Conservation (phyloP, 495 filamentous ascomycete genomes). For the Xylaria bambusicola region DNA sequence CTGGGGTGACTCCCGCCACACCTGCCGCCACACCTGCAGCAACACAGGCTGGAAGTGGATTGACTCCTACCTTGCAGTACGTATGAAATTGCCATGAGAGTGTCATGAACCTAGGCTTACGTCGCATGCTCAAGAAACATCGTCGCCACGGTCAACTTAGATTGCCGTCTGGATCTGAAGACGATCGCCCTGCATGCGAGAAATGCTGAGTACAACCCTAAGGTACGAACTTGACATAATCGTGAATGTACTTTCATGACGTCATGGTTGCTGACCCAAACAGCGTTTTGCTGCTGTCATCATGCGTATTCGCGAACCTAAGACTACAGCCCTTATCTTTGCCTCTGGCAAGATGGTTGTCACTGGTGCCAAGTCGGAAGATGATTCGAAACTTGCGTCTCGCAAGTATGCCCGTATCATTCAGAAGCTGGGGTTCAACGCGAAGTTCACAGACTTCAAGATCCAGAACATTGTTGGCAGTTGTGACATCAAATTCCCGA, state of each 20-base stretch:
- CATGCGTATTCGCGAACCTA: conserved; percentile 99
- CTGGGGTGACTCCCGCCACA: conserved; percentile 92
- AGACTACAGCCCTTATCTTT: conserved; percentile 97
- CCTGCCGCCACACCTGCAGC: conserved; percentile 91
- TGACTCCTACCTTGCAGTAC: conserved; percentile 98
- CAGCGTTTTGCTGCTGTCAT: conserved; percentile 99
- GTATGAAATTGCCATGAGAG: conserved; percentile 54
- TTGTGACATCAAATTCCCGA: conserved; percentile 99
- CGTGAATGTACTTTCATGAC: conserved; percentile 40
- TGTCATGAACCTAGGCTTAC: conserved; percentile 56
- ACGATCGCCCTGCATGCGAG: conserved; percentile 97
- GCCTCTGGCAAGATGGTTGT: conserved; percentile 99
- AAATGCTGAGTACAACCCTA: conserved; percentile 97
- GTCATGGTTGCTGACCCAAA: conserved; percentile 47
- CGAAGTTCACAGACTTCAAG: conserved; percentile 99
- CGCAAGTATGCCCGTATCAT: conserved; percentile 99
- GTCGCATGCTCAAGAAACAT: conserved; percentile 85
- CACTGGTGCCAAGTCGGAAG: conserved; percentile 97
- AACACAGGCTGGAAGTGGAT: conserved; percentile 76
- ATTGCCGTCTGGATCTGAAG: conserved; percentile 97
- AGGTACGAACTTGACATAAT: conserved; percentile 59
- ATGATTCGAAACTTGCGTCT: conserved; percentile 94
- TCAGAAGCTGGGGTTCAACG: conserved; percentile 99
- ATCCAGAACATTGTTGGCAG: conserved; percentile 99
- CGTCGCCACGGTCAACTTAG: conserved; percentile 98